Evolutionary conservation across 768 basidiomycete genomes (phyloP), one percentile per base, ranked within the genome.

Genomic region (Trametes coccinea): DNA sequence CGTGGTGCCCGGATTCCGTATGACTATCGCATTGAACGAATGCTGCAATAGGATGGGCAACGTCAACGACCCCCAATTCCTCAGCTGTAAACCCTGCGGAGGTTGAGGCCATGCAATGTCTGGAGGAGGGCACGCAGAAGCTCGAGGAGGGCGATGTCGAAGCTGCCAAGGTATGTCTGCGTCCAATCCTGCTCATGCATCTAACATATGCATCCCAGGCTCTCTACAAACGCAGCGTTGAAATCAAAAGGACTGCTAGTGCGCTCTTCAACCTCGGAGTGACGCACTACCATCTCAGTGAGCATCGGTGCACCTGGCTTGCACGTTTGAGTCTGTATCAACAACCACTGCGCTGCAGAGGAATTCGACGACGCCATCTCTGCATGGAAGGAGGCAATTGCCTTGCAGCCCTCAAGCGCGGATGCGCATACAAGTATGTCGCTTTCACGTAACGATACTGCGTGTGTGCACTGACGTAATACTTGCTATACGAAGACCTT

Each of bases 241-340:
- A 92, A 69, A 90, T 94, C 59, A 87, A 88, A 71, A 83, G 86
- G 60, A 90, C 82, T 56, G 89, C 91, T 9, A 90, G 88, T 72
- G 87, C 89, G 11, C 80, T 94, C 41, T 94, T 93, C 75, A 94
- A 94, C 71, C 81, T 93, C 13, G 92, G 93, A 45, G 93, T 94
- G 33, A 92, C 93, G 4, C 87, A 92, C 70, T 94, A 93, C 72
- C 92, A 94, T 73, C 82, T 93, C 50, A 93, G 92, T 93, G 71
- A 60, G 86, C 62, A 43, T n/a, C 7, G 4, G 57, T 41, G 63
- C 40, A 59, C 46, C 49, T 46, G 14, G 16, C 9, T 51, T 17
- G 51, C 53, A 22, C 31, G 50, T 31, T 59, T 44, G 13, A 16
- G 22, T 45, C 47, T 16, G 47, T 57, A 45, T 41, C 53, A 43